Base-by-base conservation (phyloP, 2,329 filamentous ascomycete species). In the Parastagonospora nodorum region DNA sequence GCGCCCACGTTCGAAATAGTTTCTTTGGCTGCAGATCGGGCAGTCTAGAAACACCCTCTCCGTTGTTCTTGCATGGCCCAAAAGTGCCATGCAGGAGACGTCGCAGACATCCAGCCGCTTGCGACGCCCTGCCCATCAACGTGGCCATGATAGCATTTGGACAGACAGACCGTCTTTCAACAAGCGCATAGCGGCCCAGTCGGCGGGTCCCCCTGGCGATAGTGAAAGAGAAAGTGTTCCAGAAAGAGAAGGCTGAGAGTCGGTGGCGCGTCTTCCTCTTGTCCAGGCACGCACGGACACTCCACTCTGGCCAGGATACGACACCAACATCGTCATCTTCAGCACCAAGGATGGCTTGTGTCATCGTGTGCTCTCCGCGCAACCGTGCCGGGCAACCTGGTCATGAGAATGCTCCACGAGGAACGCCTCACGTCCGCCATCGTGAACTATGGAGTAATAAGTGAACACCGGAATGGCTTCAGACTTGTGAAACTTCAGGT, bases 281-380 rank as follows among this genome's bases (percentile, higher is more conserved):
- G 36, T 37, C 51, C 48, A 36, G 54, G 44, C 51, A 44, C 51
- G 53, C 60, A 58, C 58, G 48, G 49, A 45, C 42, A 53, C 40
- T 47, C 53, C 58, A 56, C 57, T 59, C 50, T 58, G 50, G 52
- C 63, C 58, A 58, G 65, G 65, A 51, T 62, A 53, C 47, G 32
- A 40, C 42, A 51, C 55, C 49, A 60, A 57, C 55, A 51, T 69
- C 60, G 67, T 69, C 63, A 68, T 70, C 43, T 52, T 49, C 45
- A 53, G 46, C 57, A 55, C 53, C 36, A 50, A 68, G 63, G 59
- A 54, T 59, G 57, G 48, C 49, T 62, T 62, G 58, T 67, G 64
- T 63, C 63, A 67, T 63, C 42, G 56, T 57, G 60, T 51, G 48
- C 48, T 29, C 55, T 48, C 27, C 36, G 58, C 49, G 49, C 44